Evolutionary conservation across 495 filamentous ascomycete genomes (phyloP), one percentile per base, ranked within the genome.

Genomic region (Lasiosphaeris hirsuta): DNA sequence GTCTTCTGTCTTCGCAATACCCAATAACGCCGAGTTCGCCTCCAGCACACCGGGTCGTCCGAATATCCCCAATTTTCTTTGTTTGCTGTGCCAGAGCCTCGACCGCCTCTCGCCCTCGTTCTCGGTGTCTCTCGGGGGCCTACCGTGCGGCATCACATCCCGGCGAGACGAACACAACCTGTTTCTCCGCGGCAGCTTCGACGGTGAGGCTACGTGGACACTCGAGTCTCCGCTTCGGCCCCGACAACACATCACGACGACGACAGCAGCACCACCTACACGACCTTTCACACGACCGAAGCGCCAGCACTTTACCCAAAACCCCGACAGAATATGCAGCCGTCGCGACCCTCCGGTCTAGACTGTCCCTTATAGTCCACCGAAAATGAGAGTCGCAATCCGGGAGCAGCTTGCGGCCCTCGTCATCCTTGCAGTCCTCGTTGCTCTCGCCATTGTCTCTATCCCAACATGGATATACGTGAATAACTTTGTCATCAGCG

Each of bases 301-400:
- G 1, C 19, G n/a, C 23, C 38, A 35, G 51, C 44, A 2, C 52
- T 14, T 34, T n/a, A 33, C 52, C 17, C 18, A 10, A 35, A 52
- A 42, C 35, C 49, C 45, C 40, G 45, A 56, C 44, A 56, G 52
- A 66, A 59, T 47, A 72, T 72, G 69, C 61, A 44, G 54, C 41
- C 57, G 17, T 18, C 45, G 57, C 49, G 53, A 51, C 59, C 40
- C 30, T 38, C 45, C 43, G 44, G 50, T 44, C 61, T 55, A 54
- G 51, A 61, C 68, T 61, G 58, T 59, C 58, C 56, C 40, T 65
- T 62, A 64, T 70, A 75, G 71, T 67, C 66, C 53, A 63, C 59
- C 49, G 68, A 84, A 72, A 64, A 92, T 95, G 88, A 81, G 90
- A 66, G 84, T 94, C 69, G 84, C 88, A 18, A 95, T 95, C 65